A percentile compares a stretch with the other conserved stretches of the same genome.
phyloP scores from a whole-genome alignment of 306 rosid genomes.

The Heteromeles arbutifolia region DNA sequence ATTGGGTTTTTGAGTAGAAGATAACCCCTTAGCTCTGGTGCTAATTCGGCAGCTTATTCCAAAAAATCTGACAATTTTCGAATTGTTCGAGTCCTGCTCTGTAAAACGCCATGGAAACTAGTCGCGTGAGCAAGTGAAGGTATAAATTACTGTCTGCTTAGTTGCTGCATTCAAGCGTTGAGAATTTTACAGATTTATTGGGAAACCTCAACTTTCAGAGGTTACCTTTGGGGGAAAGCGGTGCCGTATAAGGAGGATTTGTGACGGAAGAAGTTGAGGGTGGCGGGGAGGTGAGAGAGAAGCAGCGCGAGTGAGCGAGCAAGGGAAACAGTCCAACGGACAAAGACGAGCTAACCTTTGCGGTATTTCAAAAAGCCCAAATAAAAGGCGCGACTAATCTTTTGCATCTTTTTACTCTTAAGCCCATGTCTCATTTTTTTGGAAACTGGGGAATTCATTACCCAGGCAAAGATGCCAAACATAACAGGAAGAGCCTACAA shows the following conservation, averaged over 20 bases:
- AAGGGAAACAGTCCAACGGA: not conserved
- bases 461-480: no score
- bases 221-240: constrained; percentile 14
- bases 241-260: not conserved
- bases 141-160: not conserved
- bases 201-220: not conserved
- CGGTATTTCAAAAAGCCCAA: not conserved
- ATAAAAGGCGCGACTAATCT: no score
- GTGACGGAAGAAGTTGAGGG: no score
- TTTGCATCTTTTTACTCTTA: no score
- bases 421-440: no score
- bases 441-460: no score
- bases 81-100: not conserved
- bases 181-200: not conserved
- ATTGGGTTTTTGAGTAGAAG: constrained; percentile 18
- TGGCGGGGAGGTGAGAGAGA: not conserved
- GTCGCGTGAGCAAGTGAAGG: not conserved
- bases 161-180: not conserved
- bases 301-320: not conserved
- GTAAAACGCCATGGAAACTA: not conserved
- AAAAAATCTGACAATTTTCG: not conserved
- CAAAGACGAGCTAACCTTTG: not conserved
- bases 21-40: constrained; percentile 18
- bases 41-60: constrained; percentile 29
- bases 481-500: no score